Evolutionary conservation across 2,329 filamentous ascomycete genomes (phyloP).

Genomic region (Sporothrix pallida): DNA sequence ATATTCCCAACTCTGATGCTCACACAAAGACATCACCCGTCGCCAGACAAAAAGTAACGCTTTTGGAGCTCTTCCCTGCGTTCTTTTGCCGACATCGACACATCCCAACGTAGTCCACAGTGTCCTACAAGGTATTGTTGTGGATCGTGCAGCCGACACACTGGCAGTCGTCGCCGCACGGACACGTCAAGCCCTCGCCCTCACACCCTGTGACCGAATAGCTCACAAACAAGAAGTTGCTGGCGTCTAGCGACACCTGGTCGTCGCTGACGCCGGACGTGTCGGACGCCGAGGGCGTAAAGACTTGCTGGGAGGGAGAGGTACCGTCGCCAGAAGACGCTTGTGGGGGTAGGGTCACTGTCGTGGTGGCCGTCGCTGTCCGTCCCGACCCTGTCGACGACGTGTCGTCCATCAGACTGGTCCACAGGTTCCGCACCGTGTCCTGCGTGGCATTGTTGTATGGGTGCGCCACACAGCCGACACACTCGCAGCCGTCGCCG

Average conservation of each 20-base stretch:
- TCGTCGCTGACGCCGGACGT: slow-evolving; percentile 57
- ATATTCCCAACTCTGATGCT: not conserved
- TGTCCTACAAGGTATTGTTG: slow-evolving; percentile 51
- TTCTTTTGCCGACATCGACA: not conserved
- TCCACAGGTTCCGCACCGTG: slow-evolving; percentile 38
- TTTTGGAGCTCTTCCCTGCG: slow-evolving; percentile 23
- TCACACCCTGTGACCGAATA: slow-evolving; percentile 39
- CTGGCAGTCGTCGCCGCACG: slow-evolving; percentile 69
- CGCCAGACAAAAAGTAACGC: not conserved
- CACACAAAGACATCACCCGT: not conserved
- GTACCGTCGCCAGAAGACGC: not conserved
- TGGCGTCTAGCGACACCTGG: slow-evolving; percentile 54
- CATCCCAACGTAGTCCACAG: not conserved
- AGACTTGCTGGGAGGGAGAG: slow-evolving; percentile 47
- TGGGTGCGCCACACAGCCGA: slow-evolving; percentile 40
- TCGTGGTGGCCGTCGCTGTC: not conserved
- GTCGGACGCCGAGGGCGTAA: slow-evolving; percentile 53
- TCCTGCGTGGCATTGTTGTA: slow-evolving; percentile 39
- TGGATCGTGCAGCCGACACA: slow-evolving; percentile 72
- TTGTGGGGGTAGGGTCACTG: not conserved
- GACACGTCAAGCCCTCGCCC: slow-evolving; percentile 50
- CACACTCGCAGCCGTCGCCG: slow-evolving; percentile 40
- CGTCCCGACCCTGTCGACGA: not conserved
- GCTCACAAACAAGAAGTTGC: slow-evolving; percentile 65
- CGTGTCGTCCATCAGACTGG: slow-evolving; percentile 34